Evolutionary conservation across 2,329 filamentous ascomycete species (phyloP).

Genomic region (Microascus cirrosus): DNA sequence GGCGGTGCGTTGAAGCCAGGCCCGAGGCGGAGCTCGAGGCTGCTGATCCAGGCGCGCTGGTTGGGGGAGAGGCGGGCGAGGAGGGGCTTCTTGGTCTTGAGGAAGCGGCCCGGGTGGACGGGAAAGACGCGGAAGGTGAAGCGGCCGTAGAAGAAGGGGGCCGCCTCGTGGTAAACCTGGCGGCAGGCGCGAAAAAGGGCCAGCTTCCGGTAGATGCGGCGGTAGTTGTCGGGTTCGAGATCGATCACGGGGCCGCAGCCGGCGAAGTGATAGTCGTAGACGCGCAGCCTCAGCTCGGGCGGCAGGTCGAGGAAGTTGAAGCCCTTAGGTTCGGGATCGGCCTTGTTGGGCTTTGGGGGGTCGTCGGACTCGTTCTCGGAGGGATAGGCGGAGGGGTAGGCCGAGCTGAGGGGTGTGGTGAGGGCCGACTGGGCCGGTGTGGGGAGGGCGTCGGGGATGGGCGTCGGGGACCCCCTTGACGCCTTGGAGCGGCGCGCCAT

Average conservation of each 20-base stretch:
- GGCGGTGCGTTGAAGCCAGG: conserved; percentile 65
- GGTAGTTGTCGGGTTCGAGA: conserved; percentile 55
- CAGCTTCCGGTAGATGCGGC: conserved; percentile 47
- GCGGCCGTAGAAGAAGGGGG: conserved; percentile 53
- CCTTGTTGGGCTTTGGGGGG: conserved; percentile 5
- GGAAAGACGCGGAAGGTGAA: conserved; percentile 57
- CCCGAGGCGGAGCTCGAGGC: conserved; percentile 59
- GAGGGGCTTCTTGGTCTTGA: conserved; percentile 63
- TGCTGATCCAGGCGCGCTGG: conserved; percentile 49
- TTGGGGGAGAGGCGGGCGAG: conserved; percentile 51
- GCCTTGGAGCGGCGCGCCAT: conserved; percentile 4
- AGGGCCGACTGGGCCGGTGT: conserved; percentile 13
- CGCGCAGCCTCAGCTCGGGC: conserved; percentile 55
- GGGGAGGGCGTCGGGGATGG: not conserved
- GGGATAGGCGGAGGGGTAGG: conserved; percentile 21
- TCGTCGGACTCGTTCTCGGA: conserved; percentile 26
- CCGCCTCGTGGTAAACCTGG: conserved; percentile 51
- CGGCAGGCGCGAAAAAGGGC: conserved; percentile 49
- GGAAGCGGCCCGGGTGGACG: conserved; percentile 50
- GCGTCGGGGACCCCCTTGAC: conserved; percentile 2
- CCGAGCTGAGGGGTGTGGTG: conserved; percentile 24
- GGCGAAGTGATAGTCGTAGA: conserved; percentile 55
- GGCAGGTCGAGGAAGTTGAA: conserved; percentile 60
- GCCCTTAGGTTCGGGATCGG: conserved; percentile 19
- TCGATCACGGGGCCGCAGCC: conserved; percentile 46